Evolutionary conservation across 2,329 filamentous ascomycete genomes (phyloP).

Genomic region (Pleurostoma richardsiae): DNA sequence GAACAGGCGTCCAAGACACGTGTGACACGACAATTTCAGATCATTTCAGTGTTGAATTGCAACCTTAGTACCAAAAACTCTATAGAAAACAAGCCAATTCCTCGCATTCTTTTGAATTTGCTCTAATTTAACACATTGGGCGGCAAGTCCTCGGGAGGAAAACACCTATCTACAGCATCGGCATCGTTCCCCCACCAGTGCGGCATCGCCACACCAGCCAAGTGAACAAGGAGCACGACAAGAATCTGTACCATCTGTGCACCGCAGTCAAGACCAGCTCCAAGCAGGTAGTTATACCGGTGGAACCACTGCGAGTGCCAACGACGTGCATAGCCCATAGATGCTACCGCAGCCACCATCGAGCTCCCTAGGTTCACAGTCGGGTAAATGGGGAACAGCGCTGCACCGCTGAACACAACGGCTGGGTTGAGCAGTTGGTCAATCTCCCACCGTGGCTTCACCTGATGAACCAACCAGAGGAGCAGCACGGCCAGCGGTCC

Average conservation of each 20-base stretch:
- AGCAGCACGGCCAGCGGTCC: slow-evolving; percentile 17
- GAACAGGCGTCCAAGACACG: background rate
- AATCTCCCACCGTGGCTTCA: slow-evolving; percentile 20
- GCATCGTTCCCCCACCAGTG: slow-evolving; percentile 23
- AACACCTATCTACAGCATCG: slow-evolving; percentile 16
- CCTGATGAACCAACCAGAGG: slow-evolving; percentile 16
- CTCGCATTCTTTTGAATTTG: slow-evolving; percentile 1
- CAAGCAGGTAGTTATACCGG: slow-evolving; percentile 36
- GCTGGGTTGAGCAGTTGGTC: slow-evolving; percentile 19
- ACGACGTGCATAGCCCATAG: slow-evolving; percentile 21
- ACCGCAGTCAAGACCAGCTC: slow-evolving; percentile 29
- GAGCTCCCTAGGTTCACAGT: slow-evolving; percentile 20
- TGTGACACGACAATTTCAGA: background rate
- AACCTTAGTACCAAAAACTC: no score
- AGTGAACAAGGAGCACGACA: slow-evolving; percentile 20
- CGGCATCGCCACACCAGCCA: slow-evolving; percentile 17
- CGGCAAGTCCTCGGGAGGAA: slow-evolving; percentile 14
- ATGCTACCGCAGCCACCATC: slow-evolving; percentile 16
- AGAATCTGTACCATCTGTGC: slow-evolving; percentile 20
- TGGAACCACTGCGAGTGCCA: slow-evolving; percentile 30
- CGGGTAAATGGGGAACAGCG: slow-evolving; percentile 18
- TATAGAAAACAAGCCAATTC: background rate
- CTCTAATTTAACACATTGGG: slow-evolving; percentile 12
- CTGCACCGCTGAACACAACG: slow-evolving; percentile 18
- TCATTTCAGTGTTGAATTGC: no score